Percentiles rank a stretch among this genome's conserved stretches.
Conservation (phyloP, 208 protist species). For the Trypanosomatidae sp. region DNA sequence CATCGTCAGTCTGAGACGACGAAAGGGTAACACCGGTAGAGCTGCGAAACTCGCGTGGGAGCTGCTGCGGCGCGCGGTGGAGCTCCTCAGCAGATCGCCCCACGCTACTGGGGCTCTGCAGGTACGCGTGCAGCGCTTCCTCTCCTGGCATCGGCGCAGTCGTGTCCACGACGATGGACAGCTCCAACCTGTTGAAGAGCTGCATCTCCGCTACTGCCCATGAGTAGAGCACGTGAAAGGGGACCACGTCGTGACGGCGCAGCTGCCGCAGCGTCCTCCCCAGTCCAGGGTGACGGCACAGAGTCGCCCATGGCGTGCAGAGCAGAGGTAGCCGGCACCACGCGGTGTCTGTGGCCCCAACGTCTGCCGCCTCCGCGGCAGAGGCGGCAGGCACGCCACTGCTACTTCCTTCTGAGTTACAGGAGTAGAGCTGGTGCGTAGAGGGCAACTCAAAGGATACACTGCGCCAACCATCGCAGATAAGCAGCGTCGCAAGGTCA, state of each 20-base stretch:
- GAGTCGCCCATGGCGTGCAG: constrained; percentile 31
- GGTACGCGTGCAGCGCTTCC: constrained; percentile 7
- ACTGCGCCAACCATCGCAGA: constrained; percentile 23
- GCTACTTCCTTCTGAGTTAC: background rate
- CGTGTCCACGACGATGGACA: constrained; percentile 41
- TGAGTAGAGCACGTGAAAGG: constrained; percentile 56
- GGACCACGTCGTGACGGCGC: constrained; percentile 37
- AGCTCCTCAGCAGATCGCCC: constrained; percentile 18
- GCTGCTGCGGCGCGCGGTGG: background rate
- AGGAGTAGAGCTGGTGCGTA: constrained; percentile 32
- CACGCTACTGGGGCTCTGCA: constrained; percentile 11
- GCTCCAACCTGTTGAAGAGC: constrained; percentile 34
- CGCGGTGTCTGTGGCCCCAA: background rate
- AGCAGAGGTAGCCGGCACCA: constrained; percentile 48
- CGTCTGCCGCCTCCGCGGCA: background rate
- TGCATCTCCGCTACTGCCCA: constrained; percentile 33
- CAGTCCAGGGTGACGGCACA: constrained; percentile 22
- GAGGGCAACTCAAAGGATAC: constrained; percentile 52
- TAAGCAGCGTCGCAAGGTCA: constrained; percentile 23
- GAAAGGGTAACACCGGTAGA: background rate
- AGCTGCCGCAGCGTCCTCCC: constrained; percentile 25
- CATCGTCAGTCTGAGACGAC: background rate
- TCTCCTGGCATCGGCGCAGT: constrained; percentile 30
- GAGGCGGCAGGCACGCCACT: background rate
- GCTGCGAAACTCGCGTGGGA: background rate